Base-by-base conservation (phyloP, 306 rosid genomes). In the Cucumis hystrix region DNA sequence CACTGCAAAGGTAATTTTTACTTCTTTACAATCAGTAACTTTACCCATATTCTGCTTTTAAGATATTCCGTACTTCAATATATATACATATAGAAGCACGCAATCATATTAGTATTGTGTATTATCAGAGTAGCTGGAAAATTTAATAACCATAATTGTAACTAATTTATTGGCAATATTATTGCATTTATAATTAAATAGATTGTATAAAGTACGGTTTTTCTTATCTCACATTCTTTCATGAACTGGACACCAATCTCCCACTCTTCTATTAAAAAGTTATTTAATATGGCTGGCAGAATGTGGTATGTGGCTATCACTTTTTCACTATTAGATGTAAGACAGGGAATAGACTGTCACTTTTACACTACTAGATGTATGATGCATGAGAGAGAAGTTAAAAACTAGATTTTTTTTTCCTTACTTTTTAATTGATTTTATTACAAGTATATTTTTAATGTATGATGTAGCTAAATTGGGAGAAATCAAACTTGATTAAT, bases 1-100 rank as follows among this genome's bases (percentile, higher is more conserved):
- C 20, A 88, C 92, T 74, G 90, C 97, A 47, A 92, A 92, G 97
- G 99, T 92, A 67, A 62, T 67, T 21, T 41, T 5, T 58, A n/a
- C 7, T 58, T 80, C 73, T 75, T 58, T 25, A 37, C 23, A 25
- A 47, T 47, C 41, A 45, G 7, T 21, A 15, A 49, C 15, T 14
- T 25, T 16, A 16, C 20, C n/a, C 6, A 1, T 69, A 43, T 45
- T 69, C n/a, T 47, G 14, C 59, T 49, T 47, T 66, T 47, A 69
- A 45, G 2, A 69, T 14, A 7, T 23, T 21, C 75, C 6, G 1
- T 30, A 30, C 33, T 30, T 30, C 4, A 30, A 30, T 30, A 30
- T 30, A 30, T 30, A 3, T 30, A 30, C 4, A 30, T 30, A 30
- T 30, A 30, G 3, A 14, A 17, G 57, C 57, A 52, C 8, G 16